Conservation (phyloP, 78 protist species). For the Creolimax fragrantissima region DNA sequence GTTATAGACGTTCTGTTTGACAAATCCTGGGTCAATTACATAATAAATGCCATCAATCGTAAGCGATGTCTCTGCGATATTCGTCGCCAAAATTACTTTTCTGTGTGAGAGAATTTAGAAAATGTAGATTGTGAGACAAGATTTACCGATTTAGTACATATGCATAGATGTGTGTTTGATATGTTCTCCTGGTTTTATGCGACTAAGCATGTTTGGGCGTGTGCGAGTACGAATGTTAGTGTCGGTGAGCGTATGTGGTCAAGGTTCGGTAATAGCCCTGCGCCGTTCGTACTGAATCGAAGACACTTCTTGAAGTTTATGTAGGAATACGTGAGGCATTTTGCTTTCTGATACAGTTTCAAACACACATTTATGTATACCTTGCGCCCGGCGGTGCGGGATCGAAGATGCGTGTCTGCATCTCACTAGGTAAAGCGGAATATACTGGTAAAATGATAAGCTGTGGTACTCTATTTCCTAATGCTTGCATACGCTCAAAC, state of each 20-base stretch:
- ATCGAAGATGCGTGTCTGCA: constrained; percentile 89
- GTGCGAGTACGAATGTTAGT: no score
- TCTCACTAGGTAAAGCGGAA: constrained; percentile 84
- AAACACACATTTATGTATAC: no score
- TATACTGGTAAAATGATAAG: constrained; percentile 80
- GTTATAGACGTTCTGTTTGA: constrained; percentile 92
- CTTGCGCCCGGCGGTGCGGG: constrained; percentile 81
- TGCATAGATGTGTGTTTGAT: no score
- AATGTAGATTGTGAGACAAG: neutral
- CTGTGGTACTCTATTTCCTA: constrained; percentile 76
- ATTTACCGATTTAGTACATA: neutral
- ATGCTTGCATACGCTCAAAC: constrained; percentile 85
- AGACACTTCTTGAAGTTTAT: no score
- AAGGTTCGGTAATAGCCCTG: no score
- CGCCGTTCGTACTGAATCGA: no score
- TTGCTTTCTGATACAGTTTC: no score
- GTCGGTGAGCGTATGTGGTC: no score
- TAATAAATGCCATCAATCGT: constrained; percentile 80
- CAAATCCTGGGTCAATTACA: constrained; percentile 80
- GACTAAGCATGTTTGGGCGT: no score
- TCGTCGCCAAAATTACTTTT: constrained; percentile 59
- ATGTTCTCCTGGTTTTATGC: no score
- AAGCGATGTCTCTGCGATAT: constrained; percentile 82
- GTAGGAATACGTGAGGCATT: no score
- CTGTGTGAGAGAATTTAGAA: constrained; percentile 40